Conservation (phyloP, 352 stramenopile genomes). For the Phytophthora brassicae region DNA sequence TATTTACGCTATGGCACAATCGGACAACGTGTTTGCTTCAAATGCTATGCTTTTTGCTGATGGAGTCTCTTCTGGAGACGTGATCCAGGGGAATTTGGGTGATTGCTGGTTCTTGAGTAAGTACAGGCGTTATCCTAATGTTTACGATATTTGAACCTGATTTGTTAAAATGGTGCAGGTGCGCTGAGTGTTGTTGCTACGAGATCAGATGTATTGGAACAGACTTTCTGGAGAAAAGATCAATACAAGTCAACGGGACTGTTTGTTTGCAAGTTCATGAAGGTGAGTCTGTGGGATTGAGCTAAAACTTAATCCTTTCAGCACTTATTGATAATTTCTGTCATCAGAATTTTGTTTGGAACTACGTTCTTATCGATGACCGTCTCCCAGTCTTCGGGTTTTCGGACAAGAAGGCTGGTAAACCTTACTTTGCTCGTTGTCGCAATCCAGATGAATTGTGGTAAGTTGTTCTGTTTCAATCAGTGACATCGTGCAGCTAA, state of each 20-base stretch:
- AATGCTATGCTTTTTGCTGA: constrained; percentile 78
- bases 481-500: background rate
- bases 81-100: constrained; percentile 89
- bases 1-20: constrained; percentile 15
- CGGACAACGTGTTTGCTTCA: constrained; percentile 52
- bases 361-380: constrained; percentile 93
- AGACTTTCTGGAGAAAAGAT: constrained; percentile 79
- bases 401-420: constrained; percentile 73
- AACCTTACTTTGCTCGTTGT: constrained; percentile 83
- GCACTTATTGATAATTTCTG: background rate
- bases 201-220: constrained; percentile 70
- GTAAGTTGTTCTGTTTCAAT: constrained; percentile 30
- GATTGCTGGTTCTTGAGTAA: constrained; percentile 93
- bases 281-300: constrained; percentile 32
- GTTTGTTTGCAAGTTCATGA: constrained; percentile 92
- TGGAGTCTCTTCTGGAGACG: constrained; percentile 76
- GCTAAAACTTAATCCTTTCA: background rate
- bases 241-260: constrained; percentile 77
- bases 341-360: constrained; percentile 83
- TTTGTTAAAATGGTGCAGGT: constrained; percentile 33
- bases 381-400: constrained; percentile 85
- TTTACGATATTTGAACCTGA: background rate
- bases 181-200: constrained; percentile 89
- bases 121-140: constrained; percentile 11
- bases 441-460: constrained; percentile 87